Evolutionary conservation across 2,329 filamentous ascomycete species (phyloP).

Genomic region (Zymoseptoria passerinii): DNA sequence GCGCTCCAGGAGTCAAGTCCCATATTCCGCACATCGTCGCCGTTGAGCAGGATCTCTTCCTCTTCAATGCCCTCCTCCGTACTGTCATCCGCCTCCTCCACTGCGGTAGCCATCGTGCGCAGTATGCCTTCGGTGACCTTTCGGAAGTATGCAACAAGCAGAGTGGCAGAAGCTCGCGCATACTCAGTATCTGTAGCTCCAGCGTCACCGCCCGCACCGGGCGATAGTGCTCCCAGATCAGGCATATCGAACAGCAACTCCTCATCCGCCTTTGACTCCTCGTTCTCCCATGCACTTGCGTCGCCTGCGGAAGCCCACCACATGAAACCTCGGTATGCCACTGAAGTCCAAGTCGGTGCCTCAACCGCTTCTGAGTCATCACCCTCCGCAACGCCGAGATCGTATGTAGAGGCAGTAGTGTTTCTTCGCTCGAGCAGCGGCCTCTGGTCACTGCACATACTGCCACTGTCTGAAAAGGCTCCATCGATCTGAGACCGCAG

Average conservation of each 20-base stretch:
- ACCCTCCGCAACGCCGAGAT: slow-evolving; percentile 13
- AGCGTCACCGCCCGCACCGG: slow-evolving; percentile 1
- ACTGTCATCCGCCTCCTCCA: slow-evolving; percentile 40
- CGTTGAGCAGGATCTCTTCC: slow-evolving; percentile 43
- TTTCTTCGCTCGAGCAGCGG: slow-evolving; percentile 5
- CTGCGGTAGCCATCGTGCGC: slow-evolving; percentile 52
- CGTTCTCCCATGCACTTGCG: slow-evolving; percentile 47
- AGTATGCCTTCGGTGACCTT: slow-evolving; percentile 61
- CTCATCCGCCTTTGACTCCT: slow-evolving; percentile 46
- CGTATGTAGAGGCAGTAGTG: slow-evolving; percentile 14
- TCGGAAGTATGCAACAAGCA: slow-evolving; percentile 74
- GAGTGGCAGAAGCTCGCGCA: slow-evolving; percentile 47
- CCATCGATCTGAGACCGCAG: slow-evolving; percentile 29
- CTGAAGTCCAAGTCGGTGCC: slow-evolving; percentile 55
- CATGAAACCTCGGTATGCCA: slow-evolving; percentile 77
- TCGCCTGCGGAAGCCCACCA: slow-evolving; percentile 86
- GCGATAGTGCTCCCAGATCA: slow-evolving; percentile 19
- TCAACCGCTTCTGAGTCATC: slow-evolving; percentile 40
- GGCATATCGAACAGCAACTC: slow-evolving; percentile 37
- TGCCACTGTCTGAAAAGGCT: slow-evolving; percentile 20
- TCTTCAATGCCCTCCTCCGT: slow-evolving; percentile 34
- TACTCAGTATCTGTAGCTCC: slow-evolving; percentile 11
- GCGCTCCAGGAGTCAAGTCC: slow-evolving; percentile 72
- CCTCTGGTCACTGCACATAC: background rate
- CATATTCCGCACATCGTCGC: slow-evolving; percentile 60